These are phyloP conservation scores for Moringa oleifera DNA, from an alignment of 345 rosid species.

Conservation along the genomic window DNA sequence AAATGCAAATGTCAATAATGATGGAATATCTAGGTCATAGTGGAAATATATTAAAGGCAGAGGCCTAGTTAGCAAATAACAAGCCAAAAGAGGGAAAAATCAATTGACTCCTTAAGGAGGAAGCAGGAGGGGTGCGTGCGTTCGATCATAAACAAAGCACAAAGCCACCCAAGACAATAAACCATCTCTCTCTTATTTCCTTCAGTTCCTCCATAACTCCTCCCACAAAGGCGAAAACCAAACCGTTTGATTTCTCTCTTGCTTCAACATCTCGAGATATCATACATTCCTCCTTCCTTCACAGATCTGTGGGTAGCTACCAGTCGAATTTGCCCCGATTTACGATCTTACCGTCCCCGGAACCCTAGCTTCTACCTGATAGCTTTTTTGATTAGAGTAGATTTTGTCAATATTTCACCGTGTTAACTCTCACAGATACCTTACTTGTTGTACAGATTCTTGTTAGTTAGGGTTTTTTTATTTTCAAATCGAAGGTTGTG, in stretches of 20 bases:
- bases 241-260: neutral
- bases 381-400: neutral
- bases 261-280: neutral
- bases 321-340: neutral
- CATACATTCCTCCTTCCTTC: neutral
- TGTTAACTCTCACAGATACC: neutral
- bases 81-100: neutral
- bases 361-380: neutral
- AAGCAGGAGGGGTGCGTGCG: conserved; percentile 20
- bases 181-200: too few relatives aligned
- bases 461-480: conserved; percentile 29
- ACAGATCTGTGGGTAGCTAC: neutral
- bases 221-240: neutral
- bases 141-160: neutral
- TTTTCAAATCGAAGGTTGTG: conserved; percentile 26
- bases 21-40: too few relatives aligned
- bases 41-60: neutral
- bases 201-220: neutral
- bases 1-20: too few relatives aligned
- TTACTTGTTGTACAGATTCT: conserved; percentile 11
- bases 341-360: neutral
- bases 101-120: conserved; percentile 24
- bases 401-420: neutral
- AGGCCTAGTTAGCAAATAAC: neutral
- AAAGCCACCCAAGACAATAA: neutral